Base-by-base conservation (phyloP, 306 rosid species). In the Sindora glabra region DNA sequence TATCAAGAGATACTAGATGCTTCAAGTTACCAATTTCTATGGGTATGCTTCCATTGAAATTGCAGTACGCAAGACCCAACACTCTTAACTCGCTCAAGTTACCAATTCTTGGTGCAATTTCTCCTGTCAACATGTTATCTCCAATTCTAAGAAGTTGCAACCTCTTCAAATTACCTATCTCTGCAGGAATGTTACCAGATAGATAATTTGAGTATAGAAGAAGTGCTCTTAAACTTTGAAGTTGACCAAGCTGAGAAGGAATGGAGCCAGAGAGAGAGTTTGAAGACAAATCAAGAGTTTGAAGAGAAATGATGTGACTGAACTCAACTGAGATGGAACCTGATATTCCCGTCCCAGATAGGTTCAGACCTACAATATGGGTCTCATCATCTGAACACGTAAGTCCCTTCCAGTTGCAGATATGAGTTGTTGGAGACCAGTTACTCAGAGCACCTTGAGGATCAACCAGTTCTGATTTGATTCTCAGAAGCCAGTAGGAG, bases 81-180 rank as follows among this genome's bases (percentile, higher is more conserved):
- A 78, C 81, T 63, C 73, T 67, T 81, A 92, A 74, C 70, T 82
- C 83, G 16, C 51, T 77, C 79, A 92, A 68, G 75, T 80, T 86
- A 2, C 81, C 63, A 38, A 92, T 64, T 67, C 68, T 71, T 44
- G 82, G 78, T 56, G 89, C 41, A 42, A 92, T 89, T 58, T 74
- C 89, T 63, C 94, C 96, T 44, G 81, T 78, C 42, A 89, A 51
- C 77, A 74, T 38, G 90, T 83, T 92, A 48, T 80, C 80, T 25
- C 99, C 99, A 15, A 92, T 70, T 82, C 89, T 82, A 51, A 92
- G 89, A 76, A 78, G 74, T 74, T 77, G 82, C 89, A 92, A 76
- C 68, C 66, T 80, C 80, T 68, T 86, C 89, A 92, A 79, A 69
- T 78, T 78, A 45, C 95, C 89, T 18, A 89, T 50, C 77, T 89